phyloP scores from a whole-genome alignment of 1,139 yeast species.

The Hyphopichia wangnamkhiaoensis region DNA sequence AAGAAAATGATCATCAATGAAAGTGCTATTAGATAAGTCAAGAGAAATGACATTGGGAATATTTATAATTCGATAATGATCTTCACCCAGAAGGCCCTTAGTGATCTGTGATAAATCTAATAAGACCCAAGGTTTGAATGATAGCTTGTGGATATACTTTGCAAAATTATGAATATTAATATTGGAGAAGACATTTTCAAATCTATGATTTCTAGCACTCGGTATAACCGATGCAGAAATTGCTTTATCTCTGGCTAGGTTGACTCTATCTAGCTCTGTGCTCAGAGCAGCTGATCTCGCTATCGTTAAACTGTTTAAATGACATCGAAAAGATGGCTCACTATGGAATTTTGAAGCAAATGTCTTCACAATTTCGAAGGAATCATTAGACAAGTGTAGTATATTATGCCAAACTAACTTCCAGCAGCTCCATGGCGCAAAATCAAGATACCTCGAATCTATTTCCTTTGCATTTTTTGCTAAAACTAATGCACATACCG shows the following conservation, averaged over 20 bases:
- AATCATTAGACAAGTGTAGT: slow-evolving; percentile 27
- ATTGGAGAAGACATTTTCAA: slow-evolving; percentile 39
- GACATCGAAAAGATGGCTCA: slow-evolving; percentile 25
- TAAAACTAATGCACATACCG: slow-evolving; percentile 28
- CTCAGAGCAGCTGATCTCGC: background rate
- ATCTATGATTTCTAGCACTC: slow-evolving; percentile 23
- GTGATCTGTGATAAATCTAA: slow-evolving; percentile 19
- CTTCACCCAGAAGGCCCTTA: slow-evolving; percentile 17
- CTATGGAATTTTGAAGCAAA: slow-evolving; percentile 28
- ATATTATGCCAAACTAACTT: slow-evolving; percentile 34
- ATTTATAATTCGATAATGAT: slow-evolving; percentile 29
- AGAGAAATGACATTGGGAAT: slow-evolving; percentile 32
- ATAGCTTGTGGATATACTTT: slow-evolving; percentile 15
- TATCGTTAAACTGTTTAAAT: slow-evolving; percentile 9
- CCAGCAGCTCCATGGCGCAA: slow-evolving; percentile 33
- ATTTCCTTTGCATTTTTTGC: slow-evolving; percentile 28
- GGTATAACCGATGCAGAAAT: slow-evolving; percentile 8
- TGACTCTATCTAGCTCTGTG: background rate
- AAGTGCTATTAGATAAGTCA: slow-evolving; percentile 28
- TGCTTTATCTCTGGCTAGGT: background rate
- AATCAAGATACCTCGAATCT: slow-evolving; percentile 20
- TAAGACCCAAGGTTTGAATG: slow-evolving; percentile 18
- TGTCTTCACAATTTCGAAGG: slow-evolving; percentile 26
- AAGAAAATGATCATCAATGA: slow-evolving; percentile 34
- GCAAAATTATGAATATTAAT: slow-evolving; percentile 22